Percentiles rank a stretch among this genome's conserved stretches.
Evolutionary conservation across 75 land plant genomes (phyloP).

Genomic region (Pinus tabuliformis): DNA sequence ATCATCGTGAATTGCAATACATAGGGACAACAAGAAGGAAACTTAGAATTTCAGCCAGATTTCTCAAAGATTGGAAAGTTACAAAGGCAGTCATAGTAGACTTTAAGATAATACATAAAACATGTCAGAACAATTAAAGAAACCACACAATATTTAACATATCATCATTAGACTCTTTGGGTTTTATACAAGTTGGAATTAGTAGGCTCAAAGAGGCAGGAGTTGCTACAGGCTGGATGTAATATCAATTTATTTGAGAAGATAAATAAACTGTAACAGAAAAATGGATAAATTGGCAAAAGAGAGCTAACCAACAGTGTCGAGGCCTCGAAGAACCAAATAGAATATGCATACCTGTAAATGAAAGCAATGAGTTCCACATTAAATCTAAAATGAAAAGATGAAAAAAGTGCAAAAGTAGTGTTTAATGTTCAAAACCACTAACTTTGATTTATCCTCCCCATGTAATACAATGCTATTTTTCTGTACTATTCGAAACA

Average conservation of each 20-base stretch:
- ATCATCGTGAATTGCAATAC: too few species aligned
- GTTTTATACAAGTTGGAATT: neutral
- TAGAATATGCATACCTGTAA: constrained; percentile 94
- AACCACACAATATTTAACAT: neutral
- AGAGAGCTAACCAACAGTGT: constrained; percentile 83
- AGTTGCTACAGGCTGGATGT: neutral
- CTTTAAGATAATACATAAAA: too few species aligned
- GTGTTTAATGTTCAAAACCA: neutral
- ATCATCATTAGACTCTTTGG: neutral
- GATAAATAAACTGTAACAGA: neutral
- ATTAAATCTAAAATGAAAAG: neutral
- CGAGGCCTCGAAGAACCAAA: constrained; percentile 92
- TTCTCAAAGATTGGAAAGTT: neutral
- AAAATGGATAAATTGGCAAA: constrained; percentile 6
- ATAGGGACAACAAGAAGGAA: neutral
- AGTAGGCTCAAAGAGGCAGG: neutral
- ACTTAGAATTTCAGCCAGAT: constrained; percentile 3
- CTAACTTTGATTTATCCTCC: neutral
- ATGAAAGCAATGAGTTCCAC: neutral
- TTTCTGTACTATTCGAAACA: neutral
- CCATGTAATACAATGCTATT: neutral
- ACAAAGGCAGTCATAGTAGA: too few species aligned
- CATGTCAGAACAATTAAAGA: neutral
- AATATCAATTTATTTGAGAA: neutral
- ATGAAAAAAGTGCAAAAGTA: neutral